Base-by-base conservation (phyloP, 2,329 filamentous ascomycete species). In the Chaetomium globosum region DNA sequence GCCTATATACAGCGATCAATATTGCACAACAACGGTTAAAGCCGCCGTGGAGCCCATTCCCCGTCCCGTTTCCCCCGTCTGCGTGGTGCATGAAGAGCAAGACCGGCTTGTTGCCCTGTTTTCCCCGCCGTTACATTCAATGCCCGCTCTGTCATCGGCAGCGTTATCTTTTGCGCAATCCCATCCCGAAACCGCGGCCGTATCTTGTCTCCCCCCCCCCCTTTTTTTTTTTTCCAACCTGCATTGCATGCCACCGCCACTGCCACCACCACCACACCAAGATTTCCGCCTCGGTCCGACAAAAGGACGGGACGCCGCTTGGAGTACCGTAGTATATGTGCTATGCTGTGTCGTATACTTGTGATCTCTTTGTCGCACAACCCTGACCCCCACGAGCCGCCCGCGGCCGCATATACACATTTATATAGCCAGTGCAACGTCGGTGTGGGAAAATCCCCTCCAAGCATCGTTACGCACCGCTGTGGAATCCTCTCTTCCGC, bases 391-490 rank as follows among this genome's bases (percentile, higher is more conserved):
- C 56, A 48, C 56, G 43, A 26, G 33, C 13, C 52, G 9, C 23
- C 52, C 21, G 52, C 30, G 52, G 21, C 19, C 46, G 21, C 19
- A 23, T 58, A 39, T 39, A 58, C n/a, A 48, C 46, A 19, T 2
- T n/a, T 46, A 59, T 59, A 59, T 59, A 26, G 13, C 51, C 31
- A 56, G 31, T 60, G 58, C 49, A 53, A 60, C 58, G 30, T 60
- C 58, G 58, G 58, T 60, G 58, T 60, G 31, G 43, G 48, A 51
- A 60, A 31, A 12, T 26, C 8, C 16, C 21, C 49, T 52, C 26
- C 21, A 23, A 43, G 39, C 39, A 43, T 43, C 39, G 39, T 36
- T 36, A 10, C 33, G 33, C 33, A 8, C 33, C 33, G 9, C 33
- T 36, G 3, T 10, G 33, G 26, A 26, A 26, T 26, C 26, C 26